These are phyloP conservation scores for Neonectria hederae DNA, from an alignment of 2,329 filamentous ascomycete genomes.

Conservation along the genomic window DNA sequence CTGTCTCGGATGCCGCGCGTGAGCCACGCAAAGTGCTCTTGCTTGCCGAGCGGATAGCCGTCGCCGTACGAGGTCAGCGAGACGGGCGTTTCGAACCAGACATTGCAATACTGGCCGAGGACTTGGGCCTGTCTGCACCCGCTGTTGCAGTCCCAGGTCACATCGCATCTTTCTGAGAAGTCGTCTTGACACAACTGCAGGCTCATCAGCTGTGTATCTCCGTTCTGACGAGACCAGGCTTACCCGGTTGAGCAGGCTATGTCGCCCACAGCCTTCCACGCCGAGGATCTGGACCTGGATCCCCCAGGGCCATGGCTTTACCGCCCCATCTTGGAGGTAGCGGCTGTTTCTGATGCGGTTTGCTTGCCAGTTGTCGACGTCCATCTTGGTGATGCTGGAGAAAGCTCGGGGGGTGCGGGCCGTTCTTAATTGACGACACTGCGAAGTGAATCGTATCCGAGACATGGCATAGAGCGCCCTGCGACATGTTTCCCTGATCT, in stretches of 20 bases:
- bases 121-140: constrained; percentile 15
- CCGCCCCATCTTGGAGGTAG: constrained; percentile 22
- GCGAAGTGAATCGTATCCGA: not conserved
- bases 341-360: constrained; percentile 27
- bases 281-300: constrained; percentile 32
- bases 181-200: constrained; percentile 21
- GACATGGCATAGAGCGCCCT: constrained; percentile 6
- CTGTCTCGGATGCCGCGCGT: constrained; percentile 26
- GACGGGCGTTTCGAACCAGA: constrained; percentile 24
- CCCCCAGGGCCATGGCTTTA: constrained; percentile 28
- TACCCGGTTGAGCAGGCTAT: constrained; percentile 26
- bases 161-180: constrained; percentile 10
- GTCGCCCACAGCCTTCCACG: constrained; percentile 23
- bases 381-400: constrained; percentile 16
- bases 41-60: constrained; percentile 9
- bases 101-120: constrained; percentile 23
- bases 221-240: not conserved
- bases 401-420: not conserved
- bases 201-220: not conserved
- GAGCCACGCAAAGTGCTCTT: constrained; percentile 23
- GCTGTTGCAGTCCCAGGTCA: constrained; percentile 7
- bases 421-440: constrained; percentile 13
- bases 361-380: constrained; percentile 32
- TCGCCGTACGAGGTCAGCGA: constrained; percentile 20
- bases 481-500: not conserved